Evolutionary conservation across 805 yeast genomes (phyloP).

Genomic region (Candida dajiaensis): DNA sequence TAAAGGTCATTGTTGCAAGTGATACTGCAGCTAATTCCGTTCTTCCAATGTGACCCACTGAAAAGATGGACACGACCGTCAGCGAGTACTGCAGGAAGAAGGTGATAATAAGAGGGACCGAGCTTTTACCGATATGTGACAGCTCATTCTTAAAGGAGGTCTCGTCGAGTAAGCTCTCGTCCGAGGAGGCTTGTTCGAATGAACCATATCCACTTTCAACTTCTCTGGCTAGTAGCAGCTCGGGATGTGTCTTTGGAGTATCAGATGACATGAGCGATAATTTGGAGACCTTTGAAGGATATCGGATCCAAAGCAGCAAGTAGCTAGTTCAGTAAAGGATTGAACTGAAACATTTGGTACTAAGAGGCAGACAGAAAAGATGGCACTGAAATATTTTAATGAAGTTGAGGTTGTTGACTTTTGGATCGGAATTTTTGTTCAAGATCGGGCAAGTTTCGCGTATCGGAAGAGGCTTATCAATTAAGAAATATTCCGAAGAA

Average conservation of each 20-base stretch:
- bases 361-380: background rate
- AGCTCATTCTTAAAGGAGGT: slow-evolving; percentile 22
- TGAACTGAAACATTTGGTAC: background rate
- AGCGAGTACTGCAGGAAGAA: slow-evolving; percentile 68
- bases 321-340: background rate
- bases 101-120: slow-evolving; percentile 58
- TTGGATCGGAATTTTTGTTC: background rate
- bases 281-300: background rate
- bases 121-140: slow-evolving; percentile 32
- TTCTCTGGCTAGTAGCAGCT: background rate
- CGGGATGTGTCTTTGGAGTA: background rate
- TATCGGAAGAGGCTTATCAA: background rate
- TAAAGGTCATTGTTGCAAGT: slow-evolving; percentile 68
- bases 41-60: slow-evolving; percentile 71
- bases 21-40: slow-evolving; percentile 69
- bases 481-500: background rate
- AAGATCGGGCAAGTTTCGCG: background rate
- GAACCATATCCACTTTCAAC: slow-evolving; percentile 1
- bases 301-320: background rate
- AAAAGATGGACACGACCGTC: slow-evolving; percentile 69
- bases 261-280: background rate
- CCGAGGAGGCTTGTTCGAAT: background rate
- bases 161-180: background rate
- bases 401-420: too few species aligned
- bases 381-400: background rate